Evolutionary conservation across 495 filamentous ascomycete species (phyloP), one percentile per base, ranked within the genome.

Genomic region (Aspergillus biplanus): DNA sequence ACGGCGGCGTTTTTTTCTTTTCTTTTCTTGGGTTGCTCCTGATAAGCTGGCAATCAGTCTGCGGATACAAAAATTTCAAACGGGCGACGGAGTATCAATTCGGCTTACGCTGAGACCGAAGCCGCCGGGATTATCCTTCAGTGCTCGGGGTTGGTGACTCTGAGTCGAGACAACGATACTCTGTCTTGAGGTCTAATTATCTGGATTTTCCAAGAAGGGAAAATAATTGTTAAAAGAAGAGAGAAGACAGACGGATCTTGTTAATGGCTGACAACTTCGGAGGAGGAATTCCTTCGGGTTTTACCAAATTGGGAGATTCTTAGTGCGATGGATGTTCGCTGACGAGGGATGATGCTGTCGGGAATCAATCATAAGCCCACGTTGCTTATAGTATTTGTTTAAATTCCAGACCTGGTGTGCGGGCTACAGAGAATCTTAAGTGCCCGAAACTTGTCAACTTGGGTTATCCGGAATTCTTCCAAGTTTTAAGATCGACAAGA

Each of bases 41-140:
- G 21, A 39, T 44, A 4, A 44, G 39, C 39, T 13, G n/a, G 39
- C n/a, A 15, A 44, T 13, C n/a, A 44, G 21, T 27, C 21, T 27
- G 21, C 21, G 2, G 21, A 44, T 44, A 44, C 37, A 39, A 39
- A 11, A 44, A 44, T 11, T 11, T 11, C 5, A 44, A 44, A 15
- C n/a, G 39, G 47, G n/a, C 12, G n/a, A 7, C 47, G 47, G 47
- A 50, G 47, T 50, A 50, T 50, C 47, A 50, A 50, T 50, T 50
- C 21, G 47, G 47, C 47, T 7, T 27, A 31, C 21, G 9, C 9
- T 50, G 6, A 4, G 21, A 27, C 47, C 47, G 47, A 50, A 50
- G 47, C 47, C 21, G 2, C 21, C 21, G 21, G 2, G 21, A 27
- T 27, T 27, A 27, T 27, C 21, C 21, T 27, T 50, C 47, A 5